Evolutionary conservation across 208 protist species (phyloP).

Genomic region (Acanthamoeba culbertsoni): DNA sequence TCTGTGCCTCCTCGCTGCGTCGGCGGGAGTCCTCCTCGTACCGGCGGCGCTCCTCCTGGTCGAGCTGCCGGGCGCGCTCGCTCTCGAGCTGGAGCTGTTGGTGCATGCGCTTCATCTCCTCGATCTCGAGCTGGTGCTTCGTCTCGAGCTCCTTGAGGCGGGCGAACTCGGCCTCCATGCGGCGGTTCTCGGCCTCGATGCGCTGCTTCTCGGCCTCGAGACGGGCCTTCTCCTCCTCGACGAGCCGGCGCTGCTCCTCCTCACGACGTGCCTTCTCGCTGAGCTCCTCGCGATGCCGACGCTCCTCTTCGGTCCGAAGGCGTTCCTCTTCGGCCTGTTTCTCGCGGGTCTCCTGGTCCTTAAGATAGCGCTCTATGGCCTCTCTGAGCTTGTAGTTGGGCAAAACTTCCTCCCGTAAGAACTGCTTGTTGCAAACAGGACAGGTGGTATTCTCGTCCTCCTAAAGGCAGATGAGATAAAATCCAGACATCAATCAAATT

Average conservation of each 20-base stretch:
- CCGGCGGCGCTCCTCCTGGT: not conserved
- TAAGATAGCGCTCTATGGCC: not conserved
- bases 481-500: not conserved
- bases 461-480: too few species aligned
- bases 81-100: not conserved
- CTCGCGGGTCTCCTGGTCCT: not conserved
- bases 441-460: not conserved
- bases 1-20: not conserved
- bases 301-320: not conserved
- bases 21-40: not conserved
- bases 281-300: not conserved
- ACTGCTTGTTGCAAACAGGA: not conserved
- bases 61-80: not conserved
- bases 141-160: not conserved
- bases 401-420: not conserved
- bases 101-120: not conserved
- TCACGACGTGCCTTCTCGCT: not conserved
- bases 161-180: not conserved
- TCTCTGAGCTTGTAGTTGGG: slow-evolving; percentile 37
- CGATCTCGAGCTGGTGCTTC: not conserved
- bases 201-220: not conserved
- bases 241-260: not conserved
- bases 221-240: not conserved
- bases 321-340: not conserved
- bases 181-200: not conserved